A percentile compares a stretch with the other conserved stretches of the same genome.
phyloP scores from a whole-genome alignment of 257 asterid species.

The Mitragyna speciosa region DNA sequence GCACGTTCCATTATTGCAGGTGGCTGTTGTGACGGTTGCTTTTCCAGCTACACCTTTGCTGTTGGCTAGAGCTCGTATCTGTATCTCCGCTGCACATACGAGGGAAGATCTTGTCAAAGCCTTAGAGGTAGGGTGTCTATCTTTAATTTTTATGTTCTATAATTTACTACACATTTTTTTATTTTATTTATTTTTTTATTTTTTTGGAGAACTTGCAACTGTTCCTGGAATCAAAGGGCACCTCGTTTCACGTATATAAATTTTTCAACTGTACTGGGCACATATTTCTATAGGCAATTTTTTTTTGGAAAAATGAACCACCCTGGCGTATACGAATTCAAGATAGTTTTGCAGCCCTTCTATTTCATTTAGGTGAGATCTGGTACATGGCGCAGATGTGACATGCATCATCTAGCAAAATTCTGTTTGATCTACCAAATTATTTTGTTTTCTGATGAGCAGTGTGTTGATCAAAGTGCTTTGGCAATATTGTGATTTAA shows the following conservation, averaged over 20 bases:
- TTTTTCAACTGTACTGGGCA: neutral
- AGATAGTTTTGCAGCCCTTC: neutral
- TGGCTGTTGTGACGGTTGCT: slow-evolving; percentile 94
- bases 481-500: neutral
- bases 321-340: neutral
- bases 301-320: neutral
- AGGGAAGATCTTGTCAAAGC: slow-evolving; percentile 93
- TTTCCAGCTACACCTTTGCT: slow-evolving; percentile 98
- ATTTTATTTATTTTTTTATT: too few species aligned
- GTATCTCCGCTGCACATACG: slow-evolving; percentile 92
- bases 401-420: neutral
- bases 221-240: neutral
- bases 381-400: neutral
- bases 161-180: neutral
- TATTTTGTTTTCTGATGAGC: neutral
- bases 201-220: neutral
- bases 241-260: neutral
- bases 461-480: neutral
- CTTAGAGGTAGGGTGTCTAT: slow-evolving; percentile 49
- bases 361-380: neutral
- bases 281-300: neutral
- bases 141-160: slow-evolving; percentile 9
- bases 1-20: slow-evolving; percentile 36
- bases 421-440: neutral
- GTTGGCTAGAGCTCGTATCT: slow-evolving; percentile 93